phyloP scores from a whole-genome alignment of 148 eudicot species.

The Rhododendron vialii region DNA sequence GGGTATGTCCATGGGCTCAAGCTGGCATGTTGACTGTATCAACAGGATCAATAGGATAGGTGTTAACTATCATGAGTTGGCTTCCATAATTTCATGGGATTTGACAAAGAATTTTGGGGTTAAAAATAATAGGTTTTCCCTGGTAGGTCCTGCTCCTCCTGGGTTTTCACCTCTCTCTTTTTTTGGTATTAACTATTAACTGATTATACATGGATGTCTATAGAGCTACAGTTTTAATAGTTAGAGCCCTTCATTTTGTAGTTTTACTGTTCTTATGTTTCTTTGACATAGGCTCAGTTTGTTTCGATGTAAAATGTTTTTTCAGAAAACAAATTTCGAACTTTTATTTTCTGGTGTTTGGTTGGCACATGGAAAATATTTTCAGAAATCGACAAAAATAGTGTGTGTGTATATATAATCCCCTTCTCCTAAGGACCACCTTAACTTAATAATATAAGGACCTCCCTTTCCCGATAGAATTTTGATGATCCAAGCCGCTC shows the following conservation, averaged over 20 bases:
- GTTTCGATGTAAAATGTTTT: no score
- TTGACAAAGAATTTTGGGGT: neutral
- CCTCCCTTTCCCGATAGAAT: no score
- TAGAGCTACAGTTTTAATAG: neutral
- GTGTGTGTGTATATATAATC: no score
- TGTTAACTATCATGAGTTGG: neutral
- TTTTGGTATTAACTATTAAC: neutral
- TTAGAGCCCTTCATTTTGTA: neutral
- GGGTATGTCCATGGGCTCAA: neutral
- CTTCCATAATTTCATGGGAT: neutral
- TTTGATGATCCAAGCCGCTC: no score
- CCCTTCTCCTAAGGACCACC: no score
- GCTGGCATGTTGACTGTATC: neutral
- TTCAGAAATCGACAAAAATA: no score
- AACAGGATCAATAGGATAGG: neutral
- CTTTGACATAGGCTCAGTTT: neutral
- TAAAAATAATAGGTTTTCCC: neutral
- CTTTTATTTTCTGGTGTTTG: no score
- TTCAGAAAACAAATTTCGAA: no score
- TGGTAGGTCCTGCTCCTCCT: neutral
- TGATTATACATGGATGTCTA: neutral
- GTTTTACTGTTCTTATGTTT: neutral
- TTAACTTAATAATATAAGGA: no score
- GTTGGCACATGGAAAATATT: no score
- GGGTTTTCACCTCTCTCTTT: neutral